phyloP scores from a whole-genome alignment of 2,329 filamentous ascomycete genomes.

The Colletotrichum sidae region DNA sequence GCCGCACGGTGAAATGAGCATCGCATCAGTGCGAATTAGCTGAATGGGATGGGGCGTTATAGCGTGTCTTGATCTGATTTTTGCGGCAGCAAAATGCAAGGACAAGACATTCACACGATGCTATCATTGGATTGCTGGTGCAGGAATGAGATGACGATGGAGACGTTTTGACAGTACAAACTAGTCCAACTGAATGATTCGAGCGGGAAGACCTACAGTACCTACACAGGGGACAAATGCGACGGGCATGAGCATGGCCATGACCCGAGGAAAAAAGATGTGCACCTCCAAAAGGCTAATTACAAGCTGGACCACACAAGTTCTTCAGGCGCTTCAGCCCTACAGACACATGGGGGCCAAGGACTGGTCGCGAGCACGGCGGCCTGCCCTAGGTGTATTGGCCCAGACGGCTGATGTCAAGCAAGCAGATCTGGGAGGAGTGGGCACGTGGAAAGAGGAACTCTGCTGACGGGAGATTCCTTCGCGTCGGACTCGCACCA shows the following conservation, averaged over 20 bases:
- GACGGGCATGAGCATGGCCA: no score
- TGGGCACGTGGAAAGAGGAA: neutral
- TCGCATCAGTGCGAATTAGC: slow-evolving; percentile 5
- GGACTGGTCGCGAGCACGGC: slow-evolving; percentile 11
- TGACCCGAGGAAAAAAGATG: no score
- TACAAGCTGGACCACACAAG: neutral
- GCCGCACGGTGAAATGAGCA: slow-evolving; percentile 21
- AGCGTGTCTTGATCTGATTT: slow-evolving; percentile 32
- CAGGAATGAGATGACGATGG: slow-evolving; percentile 4
- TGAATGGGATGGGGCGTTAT: slow-evolving; percentile 21
- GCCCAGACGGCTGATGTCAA: slow-evolving; percentile 16
- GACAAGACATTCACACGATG: slow-evolving; percentile 6
- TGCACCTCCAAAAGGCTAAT: neutral
- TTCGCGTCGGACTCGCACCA: neutral
- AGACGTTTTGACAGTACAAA: slow-evolving; percentile 1
- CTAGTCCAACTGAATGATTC: neutral
- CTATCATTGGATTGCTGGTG: neutral
- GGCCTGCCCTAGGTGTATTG: slow-evolving; percentile 9
- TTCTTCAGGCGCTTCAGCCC: slow-evolving; percentile 26
- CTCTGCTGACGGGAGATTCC: slow-evolving; percentile 23
- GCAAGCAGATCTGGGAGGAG: neutral
- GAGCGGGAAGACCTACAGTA: neutral
- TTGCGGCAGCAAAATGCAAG: slow-evolving; percentile 7
- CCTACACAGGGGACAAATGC: neutral
- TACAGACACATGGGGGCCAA: slow-evolving; percentile 16